Conservation (phyloP, 1,284 basidiomycete species). For the Boletellus dicymbophilus region DNA sequence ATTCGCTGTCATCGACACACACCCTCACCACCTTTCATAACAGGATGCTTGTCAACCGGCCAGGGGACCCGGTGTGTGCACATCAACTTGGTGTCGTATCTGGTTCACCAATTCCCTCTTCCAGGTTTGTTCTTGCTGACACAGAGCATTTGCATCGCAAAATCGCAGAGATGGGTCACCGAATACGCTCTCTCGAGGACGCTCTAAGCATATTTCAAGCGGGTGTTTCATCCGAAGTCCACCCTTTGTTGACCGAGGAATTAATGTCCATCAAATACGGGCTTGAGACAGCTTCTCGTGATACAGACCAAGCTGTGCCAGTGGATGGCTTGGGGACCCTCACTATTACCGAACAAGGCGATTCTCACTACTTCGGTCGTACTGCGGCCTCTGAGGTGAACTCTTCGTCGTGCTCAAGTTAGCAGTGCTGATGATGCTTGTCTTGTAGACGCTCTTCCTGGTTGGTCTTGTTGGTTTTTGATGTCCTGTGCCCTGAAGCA, state of each 20-base stretch:
- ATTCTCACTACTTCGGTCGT: constrained; percentile 70
- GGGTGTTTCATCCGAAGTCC: constrained; percentile 56
- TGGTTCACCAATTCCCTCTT: not conserved
- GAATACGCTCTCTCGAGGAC: constrained; percentile 72
- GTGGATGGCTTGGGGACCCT: constrained; percentile 58
- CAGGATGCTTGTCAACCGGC: constrained; percentile 55
- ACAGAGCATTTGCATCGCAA: constrained; percentile 70
- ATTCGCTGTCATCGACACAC: not conserved
- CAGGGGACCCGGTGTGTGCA: constrained; percentile 51
- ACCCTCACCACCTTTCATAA: constrained; percentile 2
- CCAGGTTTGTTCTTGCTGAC: constrained; percentile 67
- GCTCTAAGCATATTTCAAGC: constrained; percentile 66
- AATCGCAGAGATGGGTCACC: constrained; percentile 71
- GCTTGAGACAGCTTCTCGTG: constrained; percentile 37
- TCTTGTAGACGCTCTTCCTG: constrained; percentile 26
- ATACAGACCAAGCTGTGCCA: constrained; percentile 31
- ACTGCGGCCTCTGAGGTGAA: constrained; percentile 57
- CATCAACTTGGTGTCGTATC: not conserved
- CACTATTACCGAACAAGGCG: constrained; percentile 60
- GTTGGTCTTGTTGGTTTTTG: constrained; percentile 25
- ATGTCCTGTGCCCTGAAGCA: constrained; percentile 4
- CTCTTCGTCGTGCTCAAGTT: not conserved
- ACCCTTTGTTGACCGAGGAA: constrained; percentile 66
- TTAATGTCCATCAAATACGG: constrained; percentile 62
- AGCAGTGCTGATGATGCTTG: constrained; percentile 8